Evolutionary conservation across 2,329 filamentous ascomycete genomes (phyloP).

Genomic region (Epichloe aotearoae): DNA sequence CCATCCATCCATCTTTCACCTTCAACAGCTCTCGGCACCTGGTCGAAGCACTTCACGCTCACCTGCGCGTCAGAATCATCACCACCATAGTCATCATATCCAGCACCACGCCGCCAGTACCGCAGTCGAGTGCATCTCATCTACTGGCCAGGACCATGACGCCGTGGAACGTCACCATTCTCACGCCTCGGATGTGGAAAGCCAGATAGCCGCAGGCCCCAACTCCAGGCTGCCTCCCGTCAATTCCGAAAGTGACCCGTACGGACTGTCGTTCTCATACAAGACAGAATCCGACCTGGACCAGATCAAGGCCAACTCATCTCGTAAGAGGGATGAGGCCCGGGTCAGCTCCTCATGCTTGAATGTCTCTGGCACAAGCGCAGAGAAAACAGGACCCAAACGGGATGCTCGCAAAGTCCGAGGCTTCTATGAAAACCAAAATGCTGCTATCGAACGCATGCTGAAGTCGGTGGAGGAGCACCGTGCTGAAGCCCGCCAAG

Average conservation of each 20-base stretch:
- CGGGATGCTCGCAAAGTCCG: constrained; percentile 44
- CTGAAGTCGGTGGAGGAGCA: constrained; percentile 91
- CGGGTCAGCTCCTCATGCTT: constrained; percentile 2
- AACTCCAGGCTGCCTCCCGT: constrained; percentile 41
- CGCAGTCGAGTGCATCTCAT: constrained; percentile 27
- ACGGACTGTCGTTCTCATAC: constrained; percentile 60
- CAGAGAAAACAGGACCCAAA: constrained; percentile 11
- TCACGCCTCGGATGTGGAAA: constrained; percentile 33
- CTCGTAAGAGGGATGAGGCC: constrained; percentile 52
- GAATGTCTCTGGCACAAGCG: background rate
- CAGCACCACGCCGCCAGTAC: constrained; percentile 29
- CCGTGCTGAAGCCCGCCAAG: constrained; percentile 63
- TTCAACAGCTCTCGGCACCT: constrained; percentile 20
- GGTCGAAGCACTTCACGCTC: constrained; percentile 17
- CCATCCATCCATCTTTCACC: constrained; percentile 31
- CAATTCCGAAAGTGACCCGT: constrained; percentile 61
- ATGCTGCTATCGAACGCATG: constrained; percentile 83
- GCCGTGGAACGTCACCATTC: constrained; percentile 29
- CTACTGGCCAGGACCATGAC: constrained; percentile 20
- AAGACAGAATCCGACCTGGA: constrained; percentile 68
- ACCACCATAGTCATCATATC: constrained; percentile 1
- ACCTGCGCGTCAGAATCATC: constrained; percentile 9
- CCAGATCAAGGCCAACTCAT: constrained; percentile 66
- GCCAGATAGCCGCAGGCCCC: constrained; percentile 24
- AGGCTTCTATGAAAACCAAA: constrained; percentile 80